phyloP scores from a whole-genome alignment of 2,329 filamentous ascomycete genomes.

The Amauroascus verrucosus region DNA sequence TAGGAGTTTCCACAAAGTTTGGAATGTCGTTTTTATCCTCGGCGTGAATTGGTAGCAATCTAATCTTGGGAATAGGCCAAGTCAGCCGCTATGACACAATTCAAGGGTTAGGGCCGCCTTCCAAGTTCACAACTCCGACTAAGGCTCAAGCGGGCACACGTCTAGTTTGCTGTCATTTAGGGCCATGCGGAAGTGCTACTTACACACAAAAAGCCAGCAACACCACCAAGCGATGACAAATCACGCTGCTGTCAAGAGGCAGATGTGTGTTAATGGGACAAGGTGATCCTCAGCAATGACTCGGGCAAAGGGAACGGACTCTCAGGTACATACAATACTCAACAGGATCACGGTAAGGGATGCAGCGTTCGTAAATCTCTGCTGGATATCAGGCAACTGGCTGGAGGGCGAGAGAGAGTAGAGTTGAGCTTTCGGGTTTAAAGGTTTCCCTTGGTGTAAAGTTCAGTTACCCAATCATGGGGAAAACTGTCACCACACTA shows the following conservation, averaged over 20 bases:
- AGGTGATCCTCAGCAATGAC: background rate
- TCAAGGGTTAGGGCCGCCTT: background rate
- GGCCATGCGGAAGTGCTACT: background rate
- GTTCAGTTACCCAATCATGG: conserved; percentile 12
- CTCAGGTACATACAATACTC: background rate
- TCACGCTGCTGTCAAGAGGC: background rate
- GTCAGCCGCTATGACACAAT: conserved; percentile 10
- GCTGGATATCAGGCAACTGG: background rate
- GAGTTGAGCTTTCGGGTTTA: conserved; percentile 9
- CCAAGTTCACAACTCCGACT: background rate
- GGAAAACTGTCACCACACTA: conserved; percentile 10
- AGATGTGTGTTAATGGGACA: background rate
- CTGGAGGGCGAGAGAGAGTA: background rate
- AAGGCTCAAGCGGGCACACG: background rate
- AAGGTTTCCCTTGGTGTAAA: conserved; percentile 4
- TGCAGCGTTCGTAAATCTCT: background rate
- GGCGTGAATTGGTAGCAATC: conserved; percentile 1
- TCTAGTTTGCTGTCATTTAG: background rate
- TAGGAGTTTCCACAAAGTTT: background rate
- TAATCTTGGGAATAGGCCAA: conserved; percentile 9
- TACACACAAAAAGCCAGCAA: conserved; percentile 6
- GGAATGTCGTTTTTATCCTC: background rate
- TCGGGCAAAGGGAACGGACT: background rate
- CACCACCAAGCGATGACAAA: conserved; percentile 6
- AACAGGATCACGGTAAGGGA: background rate